Evolutionary conservation across 2,329 filamentous ascomycete genomes (phyloP).

Genomic region (Aspergillus thermomutatus): DNA sequence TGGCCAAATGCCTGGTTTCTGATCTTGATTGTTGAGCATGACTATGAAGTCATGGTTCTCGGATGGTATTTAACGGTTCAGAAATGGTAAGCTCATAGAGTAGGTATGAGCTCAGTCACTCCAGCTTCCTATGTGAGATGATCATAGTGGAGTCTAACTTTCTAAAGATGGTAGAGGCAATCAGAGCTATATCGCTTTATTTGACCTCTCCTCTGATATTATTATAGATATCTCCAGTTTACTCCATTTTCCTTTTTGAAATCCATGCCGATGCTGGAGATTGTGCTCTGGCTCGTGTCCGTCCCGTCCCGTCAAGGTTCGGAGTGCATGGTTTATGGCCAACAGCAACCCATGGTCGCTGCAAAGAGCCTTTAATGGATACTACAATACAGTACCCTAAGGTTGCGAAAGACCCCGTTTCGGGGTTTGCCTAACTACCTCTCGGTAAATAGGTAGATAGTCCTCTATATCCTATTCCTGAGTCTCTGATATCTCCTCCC

Average conservation of each 20-base stretch:
- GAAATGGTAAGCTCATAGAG: not conserved
- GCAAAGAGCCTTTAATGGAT: slow-evolving; percentile 23
- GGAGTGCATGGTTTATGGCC: slow-evolving; percentile 22
- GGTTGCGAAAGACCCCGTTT: not conserved
- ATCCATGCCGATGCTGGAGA: not conserved
- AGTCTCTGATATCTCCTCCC: no score
- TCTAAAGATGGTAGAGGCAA: no score
- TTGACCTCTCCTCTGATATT: not conserved
- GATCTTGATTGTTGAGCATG: not conserved
- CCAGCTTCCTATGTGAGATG: not conserved
- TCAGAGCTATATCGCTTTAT: not conserved
- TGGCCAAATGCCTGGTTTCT: not conserved
- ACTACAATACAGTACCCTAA: not conserved
- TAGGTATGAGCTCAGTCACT: not conserved
- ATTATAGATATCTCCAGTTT: not conserved
- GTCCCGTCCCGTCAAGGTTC: slow-evolving; percentile 40
- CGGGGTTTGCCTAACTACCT: not conserved
- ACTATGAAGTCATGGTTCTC: not conserved
- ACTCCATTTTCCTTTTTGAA: not conserved
- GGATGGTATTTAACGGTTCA: not conserved
- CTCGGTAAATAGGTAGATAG: not conserved
- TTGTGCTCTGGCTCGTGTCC: slow-evolving; percentile 11
- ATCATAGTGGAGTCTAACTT: not conserved
- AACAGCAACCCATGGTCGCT: slow-evolving; percentile 26
- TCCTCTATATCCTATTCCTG: no score